Conservation (phyloP, 176 grass and related monocot species). For the Triticum monococcum region DNA sequence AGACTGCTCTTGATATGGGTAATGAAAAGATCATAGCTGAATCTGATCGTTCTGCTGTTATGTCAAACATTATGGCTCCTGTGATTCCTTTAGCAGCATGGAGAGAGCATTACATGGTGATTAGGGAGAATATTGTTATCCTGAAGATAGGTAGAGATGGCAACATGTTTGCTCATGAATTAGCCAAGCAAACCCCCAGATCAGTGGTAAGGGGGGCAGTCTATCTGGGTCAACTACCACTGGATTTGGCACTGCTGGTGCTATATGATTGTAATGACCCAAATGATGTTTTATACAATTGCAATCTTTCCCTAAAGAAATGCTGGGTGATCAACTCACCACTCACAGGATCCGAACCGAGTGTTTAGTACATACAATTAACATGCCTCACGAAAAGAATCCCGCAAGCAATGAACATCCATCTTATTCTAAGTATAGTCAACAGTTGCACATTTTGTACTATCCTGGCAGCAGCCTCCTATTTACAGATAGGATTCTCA, state of each 20-base stretch:
- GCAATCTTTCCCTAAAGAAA: no score
- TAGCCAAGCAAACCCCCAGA: not conserved
- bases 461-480: constrained; percentile 21
- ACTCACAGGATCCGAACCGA: no score
- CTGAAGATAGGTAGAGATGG: not conserved
- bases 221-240: no score
- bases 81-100: not conserved
- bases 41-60: no score
- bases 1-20: no score
- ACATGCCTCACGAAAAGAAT: not conserved
- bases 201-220: no score
- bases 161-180: not conserved
- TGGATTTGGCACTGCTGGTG: no score
- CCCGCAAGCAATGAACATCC: not conserved
- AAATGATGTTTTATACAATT: no score
- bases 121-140: not conserved
- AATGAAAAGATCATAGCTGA: no score
- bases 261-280: no score
- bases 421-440: constrained; percentile 21
- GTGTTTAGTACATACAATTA: not conserved
- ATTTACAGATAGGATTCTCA: constrained; percentile 23
- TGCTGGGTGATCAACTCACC: no score
- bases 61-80: not conserved
- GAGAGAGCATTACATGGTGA: not conserved
- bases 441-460: not conserved